Base-by-base conservation (phyloP, 2,329 filamentous ascomycete species). In the Penicillium sp. region DNA sequence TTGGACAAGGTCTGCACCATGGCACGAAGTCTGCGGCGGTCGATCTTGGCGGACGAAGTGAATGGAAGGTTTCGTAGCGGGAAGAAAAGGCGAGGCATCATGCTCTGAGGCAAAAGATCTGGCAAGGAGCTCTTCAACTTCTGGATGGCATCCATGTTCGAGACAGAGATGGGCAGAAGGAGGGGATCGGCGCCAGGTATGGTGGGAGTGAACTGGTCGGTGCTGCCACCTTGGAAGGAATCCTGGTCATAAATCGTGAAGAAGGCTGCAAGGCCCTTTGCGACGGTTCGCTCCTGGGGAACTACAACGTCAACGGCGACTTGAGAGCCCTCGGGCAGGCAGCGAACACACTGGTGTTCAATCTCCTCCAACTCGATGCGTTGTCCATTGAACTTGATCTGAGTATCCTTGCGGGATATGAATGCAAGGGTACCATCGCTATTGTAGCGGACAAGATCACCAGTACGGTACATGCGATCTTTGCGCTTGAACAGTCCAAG, bases 281-380 rank as follows among this genome's bases (percentile, higher is more conserved):
- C 69, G 17, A 75, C 66, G 3, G 69, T 68, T 8, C 70, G 72
- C n/a, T 68, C 66, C 37, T 77, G 66, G 3, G 74, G 74, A 2
- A 68, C 70, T 13, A 78, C 76, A 0, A 82, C 67, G 51, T 82
- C 80, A n/a, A 81, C 80, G 0, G 78, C 79, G 2, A 78, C 78
- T 49, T 81, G 77, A 4, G 75, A 75, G 12, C 73, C 70, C 3
- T 68, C 51, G 4, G 77, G 73, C 6, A 79, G 72, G 35, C 76
- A 74, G 10, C 74, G 68, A 26, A 75, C 70, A 37, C 80, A 73
- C 53, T 81, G 78, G 57, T 81, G 76, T 60, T 82, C 80, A 51
- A 82, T 79, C 61, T 82, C 80, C 15, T 76, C 80, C 7, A 82
- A 68, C 60, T 82, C 80, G 49, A 82, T 78, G 0, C 80, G 76